Percentiles rank a stretch among this genome's conserved stretches.
Conservation (phyloP, 1,284 basidiomycete species). For the Schizopora paradoxa region DNA sequence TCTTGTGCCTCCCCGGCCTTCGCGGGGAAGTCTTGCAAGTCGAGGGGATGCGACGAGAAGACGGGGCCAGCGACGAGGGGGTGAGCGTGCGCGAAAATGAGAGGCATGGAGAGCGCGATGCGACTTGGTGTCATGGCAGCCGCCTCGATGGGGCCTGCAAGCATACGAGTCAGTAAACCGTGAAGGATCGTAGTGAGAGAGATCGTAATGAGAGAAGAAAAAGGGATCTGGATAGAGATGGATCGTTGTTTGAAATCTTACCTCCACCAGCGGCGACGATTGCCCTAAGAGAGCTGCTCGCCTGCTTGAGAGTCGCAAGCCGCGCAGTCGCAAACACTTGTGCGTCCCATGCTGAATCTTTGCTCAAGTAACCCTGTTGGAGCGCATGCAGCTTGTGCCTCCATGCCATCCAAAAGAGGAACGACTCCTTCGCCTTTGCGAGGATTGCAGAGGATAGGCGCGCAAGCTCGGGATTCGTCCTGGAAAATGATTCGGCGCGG, state of each 20-base stretch:
- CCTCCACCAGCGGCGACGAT: conserved; percentile 64
- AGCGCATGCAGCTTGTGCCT: conserved; percentile 66
- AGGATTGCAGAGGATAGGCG: conserved; percentile 47
- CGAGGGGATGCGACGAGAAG: conserved; percentile 67
- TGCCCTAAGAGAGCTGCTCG: conserved; percentile 52
- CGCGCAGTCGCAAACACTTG: conserved; percentile 65
- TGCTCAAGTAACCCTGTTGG: conserved; percentile 63
- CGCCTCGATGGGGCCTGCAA: conserved; percentile 16
- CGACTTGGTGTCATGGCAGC: conserved; percentile 51
- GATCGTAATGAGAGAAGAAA: too few species aligned
- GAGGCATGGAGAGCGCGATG: conserved; percentile 64
- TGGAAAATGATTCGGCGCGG: too few species aligned
- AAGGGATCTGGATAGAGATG: conserved; percentile 31
- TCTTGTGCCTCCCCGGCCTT: conserved; percentile 22
- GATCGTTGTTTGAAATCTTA: conserved; percentile 28
- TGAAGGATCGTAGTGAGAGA: not conserved
- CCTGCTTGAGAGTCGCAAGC: conserved; percentile 49
- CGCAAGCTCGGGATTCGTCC: too few species aligned
- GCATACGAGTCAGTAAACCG: not conserved
- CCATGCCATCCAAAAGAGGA: conserved; percentile 54
- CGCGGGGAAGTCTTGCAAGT: conserved; percentile 61
- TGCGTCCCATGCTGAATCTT: conserved; percentile 75
- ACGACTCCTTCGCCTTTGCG: conserved; percentile 45
- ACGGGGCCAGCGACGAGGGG: conserved; percentile 61
- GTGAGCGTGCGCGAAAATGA: conserved; percentile 58